A percentile compares a stretch with the other conserved stretches of the same genome.
These are phyloP conservation scores for Bruguiera parviflora DNA, from an alignment of 345 rosid species.

Conservation along the genomic window DNA sequence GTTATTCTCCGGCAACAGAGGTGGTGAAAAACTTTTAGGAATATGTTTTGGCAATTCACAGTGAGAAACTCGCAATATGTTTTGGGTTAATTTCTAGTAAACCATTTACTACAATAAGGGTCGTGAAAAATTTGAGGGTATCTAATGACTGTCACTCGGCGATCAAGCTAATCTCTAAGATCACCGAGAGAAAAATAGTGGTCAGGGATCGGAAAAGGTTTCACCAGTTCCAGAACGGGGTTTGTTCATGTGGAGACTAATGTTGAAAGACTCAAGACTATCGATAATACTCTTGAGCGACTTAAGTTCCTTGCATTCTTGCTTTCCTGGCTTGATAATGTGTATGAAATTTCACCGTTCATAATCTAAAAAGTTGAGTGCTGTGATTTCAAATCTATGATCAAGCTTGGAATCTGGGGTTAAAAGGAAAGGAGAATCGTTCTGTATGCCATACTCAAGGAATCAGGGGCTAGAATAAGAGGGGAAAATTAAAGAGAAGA, in stretches of 20 bases:
- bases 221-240: conserved; percentile 37
- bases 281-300: too few species aligned
- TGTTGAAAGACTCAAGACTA: conserved; percentile 21
- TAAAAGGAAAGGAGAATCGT: too few species aligned
- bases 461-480: too few species aligned
- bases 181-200: conserved; percentile 34
- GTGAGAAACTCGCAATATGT: conserved; percentile 42
- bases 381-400: too few species aligned
- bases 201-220: conserved; percentile 42
- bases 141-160: conserved; percentile 40
- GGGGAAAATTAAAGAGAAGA: too few species aligned
- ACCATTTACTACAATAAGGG: conserved; percentile 30
- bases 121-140: conserved; percentile 36
- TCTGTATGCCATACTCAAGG: too few species aligned
- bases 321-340: too few species aligned
- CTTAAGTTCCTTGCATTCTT: too few species aligned
- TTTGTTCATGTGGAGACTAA: conserved; percentile 38
- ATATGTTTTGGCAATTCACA: conserved; percentile 33
- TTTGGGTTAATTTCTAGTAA: conserved; percentile 38
- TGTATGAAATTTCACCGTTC: too few species aligned
- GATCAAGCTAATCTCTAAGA: conserved; percentile 34
- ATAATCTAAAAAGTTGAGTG: too few species aligned
- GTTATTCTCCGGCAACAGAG: conserved; percentile 35
- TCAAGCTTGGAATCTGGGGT: too few species aligned
- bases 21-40: too few species aligned